Conservation (phyloP, 1,284 basidiomycete species). For the Tilletia indica region DNA sequence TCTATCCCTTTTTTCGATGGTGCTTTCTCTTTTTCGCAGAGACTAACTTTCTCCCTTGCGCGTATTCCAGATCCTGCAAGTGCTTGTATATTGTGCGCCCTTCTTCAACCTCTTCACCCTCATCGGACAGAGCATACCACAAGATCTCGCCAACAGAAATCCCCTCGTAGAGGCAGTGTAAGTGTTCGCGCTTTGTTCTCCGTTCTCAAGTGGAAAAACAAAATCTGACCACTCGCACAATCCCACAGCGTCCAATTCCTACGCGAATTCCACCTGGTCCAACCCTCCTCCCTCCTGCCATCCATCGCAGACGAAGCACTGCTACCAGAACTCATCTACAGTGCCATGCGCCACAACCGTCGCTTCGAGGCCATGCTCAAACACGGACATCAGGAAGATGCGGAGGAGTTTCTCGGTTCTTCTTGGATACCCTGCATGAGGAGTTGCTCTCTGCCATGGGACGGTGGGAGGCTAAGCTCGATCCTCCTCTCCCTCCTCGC, state of each 20-base stretch:
- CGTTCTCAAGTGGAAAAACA: neutral
- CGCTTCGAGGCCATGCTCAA: slow-evolving; percentile 84
- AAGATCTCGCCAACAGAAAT: slow-evolving; percentile 62
- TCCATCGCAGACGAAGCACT: slow-evolving; percentile 63
- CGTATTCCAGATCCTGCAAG: slow-evolving; percentile 69
- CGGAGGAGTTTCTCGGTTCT: slow-evolving; percentile 97
- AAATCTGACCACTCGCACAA: neutral
- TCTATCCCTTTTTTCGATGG: neutral
- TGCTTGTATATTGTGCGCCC: slow-evolving; percentile 81
- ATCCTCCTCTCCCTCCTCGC: slow-evolving; percentile 27
- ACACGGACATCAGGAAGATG: slow-evolving; percentile 94
- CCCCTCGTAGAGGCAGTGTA: slow-evolving; percentile 76
- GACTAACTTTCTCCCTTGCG: neutral
- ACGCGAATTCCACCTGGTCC: slow-evolving; percentile 67
- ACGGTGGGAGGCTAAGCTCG: slow-evolving; percentile 43
- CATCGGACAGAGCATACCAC: slow-evolving; percentile 63
- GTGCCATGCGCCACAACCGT: slow-evolving; percentile 92
- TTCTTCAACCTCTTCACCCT: slow-evolving; percentile 78
- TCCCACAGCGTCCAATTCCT: slow-evolving; percentile 67
- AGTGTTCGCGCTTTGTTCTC: slow-evolving; percentile 12
- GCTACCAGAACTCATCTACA: slow-evolving; percentile 84
- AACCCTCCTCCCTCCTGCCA: neutral
- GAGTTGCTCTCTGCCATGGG: slow-evolving; percentile 73
- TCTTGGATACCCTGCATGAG: slow-evolving; percentile 90
- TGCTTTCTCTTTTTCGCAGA: no score